Conservation (phyloP, 2,329 filamentous ascomycete species). For the Macroventuria anomochaeta region DNA sequence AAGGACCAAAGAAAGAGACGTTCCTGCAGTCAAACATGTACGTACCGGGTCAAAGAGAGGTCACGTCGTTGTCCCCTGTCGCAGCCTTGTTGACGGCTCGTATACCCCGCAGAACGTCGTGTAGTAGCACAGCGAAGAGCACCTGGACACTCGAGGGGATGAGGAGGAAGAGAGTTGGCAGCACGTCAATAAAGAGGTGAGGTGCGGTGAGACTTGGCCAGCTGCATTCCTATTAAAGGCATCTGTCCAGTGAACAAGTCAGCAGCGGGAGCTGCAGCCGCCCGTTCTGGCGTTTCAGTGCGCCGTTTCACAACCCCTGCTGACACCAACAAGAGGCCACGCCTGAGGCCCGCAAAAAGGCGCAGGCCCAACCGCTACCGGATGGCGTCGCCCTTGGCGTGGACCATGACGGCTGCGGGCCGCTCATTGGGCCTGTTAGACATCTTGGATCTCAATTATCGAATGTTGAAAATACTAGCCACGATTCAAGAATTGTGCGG, state of each 20-base stretch:
- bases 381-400: conserved; percentile 25
- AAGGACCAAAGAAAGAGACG: neutral
- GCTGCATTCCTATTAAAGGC: conserved; percentile 31
- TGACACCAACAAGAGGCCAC: conserved; percentile 36
- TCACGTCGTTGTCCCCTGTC: neutral
- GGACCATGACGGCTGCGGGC: conserved; percentile 19
- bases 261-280: conserved; percentile 38
- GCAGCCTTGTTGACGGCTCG: neutral
- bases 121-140: conserved; percentile 15
- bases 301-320: conserved; percentile 47
- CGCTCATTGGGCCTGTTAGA: conserved; percentile 14
- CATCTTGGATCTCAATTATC: neutral
- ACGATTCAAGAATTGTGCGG: neutral
- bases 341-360: conserved; percentile 28
- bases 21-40: neutral
- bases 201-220: conserved; percentile 27
- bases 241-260: conserved; percentile 29
- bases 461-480: neutral
- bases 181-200: conserved; percentile 28
- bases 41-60: conserved; percentile 1
- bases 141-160: conserved; percentile 11
- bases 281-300: conserved; percentile 45
- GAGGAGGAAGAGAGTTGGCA: conserved; percentile 15
- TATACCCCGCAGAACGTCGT: conserved; percentile 15
- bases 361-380: conserved; percentile 11